These are phyloP conservation scores for Sporothrix pseudoabietina DNA, from an alignment of 2,329 filamentous ascomycete species.

Conservation along the genomic window DNA sequence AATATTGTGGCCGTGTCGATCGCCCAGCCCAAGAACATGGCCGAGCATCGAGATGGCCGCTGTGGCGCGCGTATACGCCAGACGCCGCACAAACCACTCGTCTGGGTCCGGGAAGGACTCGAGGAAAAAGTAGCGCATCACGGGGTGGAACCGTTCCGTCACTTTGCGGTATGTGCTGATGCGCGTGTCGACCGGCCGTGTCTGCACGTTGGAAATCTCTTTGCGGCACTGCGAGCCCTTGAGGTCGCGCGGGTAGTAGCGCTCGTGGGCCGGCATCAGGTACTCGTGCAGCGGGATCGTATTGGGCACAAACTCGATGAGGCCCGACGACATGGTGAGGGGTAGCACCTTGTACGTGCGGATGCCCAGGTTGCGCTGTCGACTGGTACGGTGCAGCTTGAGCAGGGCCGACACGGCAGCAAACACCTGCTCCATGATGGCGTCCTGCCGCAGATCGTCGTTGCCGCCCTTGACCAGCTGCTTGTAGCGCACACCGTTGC, in stretches of 20 bases:
- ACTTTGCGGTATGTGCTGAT: slow-evolving; percentile 76
- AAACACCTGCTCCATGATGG: slow-evolving; percentile 99
- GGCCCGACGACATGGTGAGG: slow-evolving; percentile 77
- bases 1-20: slow-evolving; percentile 96
- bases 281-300: slow-evolving; percentile 92
- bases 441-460: slow-evolving; percentile 94
- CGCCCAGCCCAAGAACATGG: slow-evolving; percentile 87
- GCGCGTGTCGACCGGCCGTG: slow-evolving; percentile 68
- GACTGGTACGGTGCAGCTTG: slow-evolving; percentile 80
- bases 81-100: slow-evolving; percentile 87
- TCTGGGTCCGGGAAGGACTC: slow-evolving; percentile 92
- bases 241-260: slow-evolving; percentile 82
- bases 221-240: slow-evolving; percentile 76
- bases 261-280: slow-evolving; percentile 84
- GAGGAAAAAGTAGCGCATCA: slow-evolving; percentile 96
- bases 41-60: slow-evolving; percentile 95
- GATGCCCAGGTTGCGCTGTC: slow-evolving; percentile 85
- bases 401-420: slow-evolving; percentile 90
- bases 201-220: slow-evolving; percentile 73
- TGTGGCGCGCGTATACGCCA: slow-evolving; percentile 90
- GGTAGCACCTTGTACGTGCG: slow-evolving; percentile 97
- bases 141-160: slow-evolving; percentile 80
- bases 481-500: slow-evolving; percentile 77
- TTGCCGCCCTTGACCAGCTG: slow-evolving; percentile 95
- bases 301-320: slow-evolving; percentile 96